Evolutionary conservation across 768 basidiomycete genomes (phyloP), one percentile per base, ranked within the genome.

Genomic region (Lentinula guzmanii): DNA sequence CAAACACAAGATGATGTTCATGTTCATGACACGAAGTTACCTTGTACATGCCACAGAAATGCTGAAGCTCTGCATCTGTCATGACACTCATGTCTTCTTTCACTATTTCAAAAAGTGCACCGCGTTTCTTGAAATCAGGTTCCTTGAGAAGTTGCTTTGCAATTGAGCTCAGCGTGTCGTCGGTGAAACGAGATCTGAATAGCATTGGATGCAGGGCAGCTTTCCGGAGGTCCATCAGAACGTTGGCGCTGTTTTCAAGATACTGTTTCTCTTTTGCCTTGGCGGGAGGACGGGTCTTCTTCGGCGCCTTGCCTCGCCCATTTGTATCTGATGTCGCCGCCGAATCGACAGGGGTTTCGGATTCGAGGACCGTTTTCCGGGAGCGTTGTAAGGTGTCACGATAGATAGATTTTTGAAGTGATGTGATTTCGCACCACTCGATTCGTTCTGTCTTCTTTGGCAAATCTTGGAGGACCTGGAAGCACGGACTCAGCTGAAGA

Each of bases 1-100:
- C 21, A 35, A 43, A 10, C 41, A 43, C 34, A 59, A 39, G 13
- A 35, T 45, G 21, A 31, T 9, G 3, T 58, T 37, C 45, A 31
- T 9, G 3, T 58, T 37, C 45, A 61, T 37, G 16, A 58, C 16
- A 59, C 60, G 21, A 33, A 41, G 28, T 50, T 60, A 94, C 94
- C 82, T 91, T 93, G 76, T 96, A 96, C 10, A 86, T 85, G 53
- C 82, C 81, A 68, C 90, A 91, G 70, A 95, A 96, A 45, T 84
- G 74, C 68, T 97, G 93, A 39, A 99, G 78, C 74, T 98, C 97
- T 7, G 94, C 89, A 73, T 99, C 97, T 48, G 94, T 96, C 96
- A 98, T 98, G 18, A 97, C 89, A 66, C 91, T 85, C 91, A 99
- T 93, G 72, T 99, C 97, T 72, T 99, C 97, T 70, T 93, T 92